Conservation (phyloP, 2,329 filamentous ascomycete genomes). For the Diaporthe aspalathi region DNA sequence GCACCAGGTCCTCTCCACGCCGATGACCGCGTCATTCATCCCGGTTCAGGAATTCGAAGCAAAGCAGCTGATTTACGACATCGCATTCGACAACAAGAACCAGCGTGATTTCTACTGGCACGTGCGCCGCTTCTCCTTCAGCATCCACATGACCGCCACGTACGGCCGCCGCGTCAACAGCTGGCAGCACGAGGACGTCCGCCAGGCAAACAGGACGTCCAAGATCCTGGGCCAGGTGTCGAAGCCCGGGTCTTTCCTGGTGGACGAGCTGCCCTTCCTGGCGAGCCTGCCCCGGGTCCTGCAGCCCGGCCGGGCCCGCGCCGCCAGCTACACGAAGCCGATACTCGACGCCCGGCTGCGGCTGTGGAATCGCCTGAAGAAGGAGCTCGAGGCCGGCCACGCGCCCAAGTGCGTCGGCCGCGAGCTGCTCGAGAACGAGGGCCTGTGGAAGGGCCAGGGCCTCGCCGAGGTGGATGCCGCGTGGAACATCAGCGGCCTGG, state of each 20-base stretch:
- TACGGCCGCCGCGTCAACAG: conserved; percentile 44
- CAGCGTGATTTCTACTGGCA: conserved; percentile 46
- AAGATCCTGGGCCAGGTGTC: conserved; percentile 41
- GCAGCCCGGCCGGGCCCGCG: conserved; percentile 41
- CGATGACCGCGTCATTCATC: conserved; percentile 52
- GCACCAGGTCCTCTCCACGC: conserved; percentile 51
- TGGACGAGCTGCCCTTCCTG: conserved; percentile 44
- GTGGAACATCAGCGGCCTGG: conserved; percentile 44
- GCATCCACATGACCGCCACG: conserved; percentile 46
- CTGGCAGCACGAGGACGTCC: conserved; percentile 44
- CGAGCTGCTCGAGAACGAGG: conserved; percentile 34
- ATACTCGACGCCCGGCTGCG: conserved; percentile 16
- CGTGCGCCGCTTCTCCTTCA: conserved; percentile 46
- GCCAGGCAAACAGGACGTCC: conserved; percentile 40
- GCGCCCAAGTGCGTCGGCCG: conserved; percentile 26
- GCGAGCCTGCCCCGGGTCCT: conserved; percentile 42
- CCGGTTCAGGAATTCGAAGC: conserved; percentile 59
- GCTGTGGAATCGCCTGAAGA: conserved; percentile 13
- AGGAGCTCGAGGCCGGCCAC: conserved; percentile 2
- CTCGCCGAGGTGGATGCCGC: conserved; percentile 44
- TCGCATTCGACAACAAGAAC: conserved; percentile 49
- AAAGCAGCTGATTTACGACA: conserved; percentile 56
- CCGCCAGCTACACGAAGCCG: conserved; percentile 23
- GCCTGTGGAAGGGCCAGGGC: conserved; percentile 42
- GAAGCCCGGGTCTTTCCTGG: conserved; percentile 43